These are phyloP conservation scores for Miscanthus lutarioriparius DNA, from an alignment of 176 grass and related monocot genomes.

Conservation along the genomic window DNA sequence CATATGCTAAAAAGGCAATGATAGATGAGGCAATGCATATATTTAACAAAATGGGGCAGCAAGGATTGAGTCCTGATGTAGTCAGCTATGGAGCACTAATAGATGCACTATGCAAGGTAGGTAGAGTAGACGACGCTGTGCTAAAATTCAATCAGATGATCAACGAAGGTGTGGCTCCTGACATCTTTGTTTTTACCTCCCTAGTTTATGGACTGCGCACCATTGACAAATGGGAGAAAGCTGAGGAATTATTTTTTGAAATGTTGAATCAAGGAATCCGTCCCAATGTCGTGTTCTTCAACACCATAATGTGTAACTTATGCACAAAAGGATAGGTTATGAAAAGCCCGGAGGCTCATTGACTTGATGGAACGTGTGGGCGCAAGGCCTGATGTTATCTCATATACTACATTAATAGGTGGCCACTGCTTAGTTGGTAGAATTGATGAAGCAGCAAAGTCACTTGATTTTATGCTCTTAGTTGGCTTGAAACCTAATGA, in stretches of 20 bases:
- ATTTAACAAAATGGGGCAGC: background rate
- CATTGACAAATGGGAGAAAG: no score
- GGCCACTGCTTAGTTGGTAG: background rate
- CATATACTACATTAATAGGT: background rate
- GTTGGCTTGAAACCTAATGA: background rate
- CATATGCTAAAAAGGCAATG: no score
- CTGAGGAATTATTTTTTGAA: background rate
- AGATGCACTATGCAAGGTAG: background rate
- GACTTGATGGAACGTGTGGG: background rate
- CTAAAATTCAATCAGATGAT: background rate
- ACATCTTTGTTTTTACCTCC: background rate
- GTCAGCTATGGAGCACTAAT: background rate
- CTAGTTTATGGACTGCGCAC: background rate
- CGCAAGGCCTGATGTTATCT: background rate
- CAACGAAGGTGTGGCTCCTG: background rate
- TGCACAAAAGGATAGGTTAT: background rate
- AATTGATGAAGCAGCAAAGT: background rate
- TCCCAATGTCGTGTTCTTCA: background rate
- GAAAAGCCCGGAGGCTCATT: background rate
- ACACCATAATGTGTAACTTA: background rate
- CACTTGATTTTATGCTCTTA: background rate
- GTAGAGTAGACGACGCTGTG: background rate
- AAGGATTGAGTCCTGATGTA: background rate
- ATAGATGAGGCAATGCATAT: background rate
- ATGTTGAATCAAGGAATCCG: background rate